A percentile compares a stretch with the other conserved stretches of the same genome.
These are phyloP conservation scores for Cladosporium oxysporum DNA, from an alignment of 2,329 filamentous ascomycete species.

Conservation along the genomic window DNA sequence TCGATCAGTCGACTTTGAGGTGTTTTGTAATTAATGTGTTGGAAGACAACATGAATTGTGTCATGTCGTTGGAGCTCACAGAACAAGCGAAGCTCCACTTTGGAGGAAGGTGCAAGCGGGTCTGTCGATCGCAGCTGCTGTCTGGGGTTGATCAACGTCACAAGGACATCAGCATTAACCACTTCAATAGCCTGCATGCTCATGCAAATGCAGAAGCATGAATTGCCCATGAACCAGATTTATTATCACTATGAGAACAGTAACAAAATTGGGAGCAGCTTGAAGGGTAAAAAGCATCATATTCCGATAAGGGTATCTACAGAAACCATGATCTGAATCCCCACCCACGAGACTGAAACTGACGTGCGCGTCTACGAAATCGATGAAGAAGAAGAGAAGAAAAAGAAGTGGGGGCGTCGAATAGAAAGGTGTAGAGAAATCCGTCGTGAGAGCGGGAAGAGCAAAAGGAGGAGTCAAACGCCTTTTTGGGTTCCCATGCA, in stretches of 20 bases:
- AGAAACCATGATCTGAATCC: slow-evolving; percentile 6
- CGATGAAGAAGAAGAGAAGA: slow-evolving; percentile 9
- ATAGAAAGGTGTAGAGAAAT: neutral
- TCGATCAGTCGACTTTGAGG: neutral
- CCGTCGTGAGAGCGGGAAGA: slow-evolving; percentile 13
- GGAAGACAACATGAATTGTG: neutral
- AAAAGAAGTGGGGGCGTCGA: neutral
- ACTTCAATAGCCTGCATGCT: neutral
- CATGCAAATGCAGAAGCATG: neutral
- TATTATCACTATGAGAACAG: neutral
- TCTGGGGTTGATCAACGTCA: slow-evolving; percentile 8
- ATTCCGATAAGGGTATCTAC: slow-evolving; percentile 18
- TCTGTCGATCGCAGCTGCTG: neutral
- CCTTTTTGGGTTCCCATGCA: slow-evolving; percentile 16
- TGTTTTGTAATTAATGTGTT: neutral
- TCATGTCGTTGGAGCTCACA: neutral
- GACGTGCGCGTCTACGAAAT: slow-evolving; percentile 16
- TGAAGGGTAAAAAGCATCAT: neutral
- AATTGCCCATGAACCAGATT: neutral
- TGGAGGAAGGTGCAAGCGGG: neutral
- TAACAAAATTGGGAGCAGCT: neutral
- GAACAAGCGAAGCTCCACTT: neutral
- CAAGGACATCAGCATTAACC: neutral
- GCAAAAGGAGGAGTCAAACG: slow-evolving; percentile 11
- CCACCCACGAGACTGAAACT: slow-evolving; percentile 20